These are phyloP conservation scores for Cerrena zonata DNA, from an alignment of 1,284 basidiomycete genomes.

Conservation along the genomic window DNA sequence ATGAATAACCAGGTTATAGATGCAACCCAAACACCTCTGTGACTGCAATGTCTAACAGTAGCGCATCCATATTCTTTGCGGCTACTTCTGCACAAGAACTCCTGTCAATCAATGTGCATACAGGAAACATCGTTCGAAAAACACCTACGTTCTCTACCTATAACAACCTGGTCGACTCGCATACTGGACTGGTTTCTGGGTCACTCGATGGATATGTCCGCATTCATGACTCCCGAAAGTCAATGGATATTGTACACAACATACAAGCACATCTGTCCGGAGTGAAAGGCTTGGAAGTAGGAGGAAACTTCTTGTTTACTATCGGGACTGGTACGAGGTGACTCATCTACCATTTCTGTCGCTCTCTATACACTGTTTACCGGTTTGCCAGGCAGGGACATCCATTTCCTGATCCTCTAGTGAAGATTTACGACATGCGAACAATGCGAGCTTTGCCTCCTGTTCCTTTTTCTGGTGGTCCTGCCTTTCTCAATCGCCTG, in stretches of 20 bases:
- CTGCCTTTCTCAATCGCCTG: constrained; percentile 80
- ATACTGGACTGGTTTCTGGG: constrained; percentile 67
- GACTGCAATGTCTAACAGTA: constrained; percentile 56
- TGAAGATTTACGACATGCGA: constrained; percentile 89
- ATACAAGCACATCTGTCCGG: constrained; percentile 78
- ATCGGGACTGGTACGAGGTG: constrained; percentile 84
- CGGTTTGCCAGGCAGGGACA: constrained; percentile 66
- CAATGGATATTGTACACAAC: constrained; percentile 36
- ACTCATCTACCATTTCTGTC: constrained; percentile 9
- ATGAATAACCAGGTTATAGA: constrained; percentile 4
- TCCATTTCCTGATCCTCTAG: constrained; percentile 84
- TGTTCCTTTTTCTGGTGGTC: constrained; percentile 83
- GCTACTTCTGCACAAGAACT: constrained; percentile 63
- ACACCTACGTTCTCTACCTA: constrained; percentile 51
- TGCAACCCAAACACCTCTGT: constrained; percentile 40
- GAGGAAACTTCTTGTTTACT: constrained; percentile 76
- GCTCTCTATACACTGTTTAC: constrained; percentile 1
- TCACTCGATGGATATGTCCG: constrained; percentile 80
- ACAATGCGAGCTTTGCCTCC: constrained; percentile 77
- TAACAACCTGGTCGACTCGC: constrained; percentile 52
- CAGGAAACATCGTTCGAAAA: constrained; percentile 63
- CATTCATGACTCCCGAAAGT: constrained; percentile 74
- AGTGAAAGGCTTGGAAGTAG: constrained; percentile 75
- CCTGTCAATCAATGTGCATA: constrained; percentile 67
- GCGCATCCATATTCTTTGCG: constrained; percentile 55